Percentiles rank a stretch among this genome's conserved stretches.
phyloP scores from a whole-genome alignment of 1,284 basidiomycete genomes.

The Naganishia sp. region DNA sequence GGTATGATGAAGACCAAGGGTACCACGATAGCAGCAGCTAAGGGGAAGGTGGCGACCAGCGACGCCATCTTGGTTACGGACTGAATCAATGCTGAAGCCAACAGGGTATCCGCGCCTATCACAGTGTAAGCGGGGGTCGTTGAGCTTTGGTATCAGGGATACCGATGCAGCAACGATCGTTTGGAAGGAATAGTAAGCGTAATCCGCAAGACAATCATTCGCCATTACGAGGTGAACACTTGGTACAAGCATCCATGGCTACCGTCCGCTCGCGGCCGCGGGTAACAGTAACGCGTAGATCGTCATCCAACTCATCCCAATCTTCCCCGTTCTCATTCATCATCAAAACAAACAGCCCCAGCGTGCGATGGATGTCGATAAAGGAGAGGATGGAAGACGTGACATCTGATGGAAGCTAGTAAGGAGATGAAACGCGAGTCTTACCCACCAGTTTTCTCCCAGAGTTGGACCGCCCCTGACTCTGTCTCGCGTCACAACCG shows the following conservation, averaged over 20 bases:
- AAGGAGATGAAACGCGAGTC: not conserved
- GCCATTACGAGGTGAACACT: too few relatives aligned
- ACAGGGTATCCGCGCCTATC: too few relatives aligned
- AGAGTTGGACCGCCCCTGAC: not conserved
- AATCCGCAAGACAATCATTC: too few relatives aligned
- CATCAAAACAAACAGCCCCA: slow-evolving; percentile 1
- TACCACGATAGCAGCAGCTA: not conserved
- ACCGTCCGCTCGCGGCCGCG: not conserved
- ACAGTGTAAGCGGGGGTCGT: too few relatives aligned
- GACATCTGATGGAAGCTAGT: not conserved
- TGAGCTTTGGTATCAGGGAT: too few relatives aligned
- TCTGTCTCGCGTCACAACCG: not conserved
- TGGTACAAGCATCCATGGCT: too few relatives aligned
- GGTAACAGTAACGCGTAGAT: not conserved
- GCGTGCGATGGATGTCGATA: not conserved
- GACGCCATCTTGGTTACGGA: not conserved
- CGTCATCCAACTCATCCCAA: not conserved
- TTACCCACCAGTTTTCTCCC: not conserved
- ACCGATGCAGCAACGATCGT: too few relatives aligned
- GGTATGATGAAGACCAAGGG: slow-evolving; percentile 2
- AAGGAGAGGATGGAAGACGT: not conserved
- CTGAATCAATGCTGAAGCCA: too few relatives aligned
- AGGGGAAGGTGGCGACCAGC: not conserved
- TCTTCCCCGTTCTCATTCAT: not conserved
- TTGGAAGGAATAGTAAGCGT: too few relatives aligned